Evolutionary conservation across 2,329 filamentous ascomycete species (phyloP).

Genomic region (Sporothrix inflata): DNA sequence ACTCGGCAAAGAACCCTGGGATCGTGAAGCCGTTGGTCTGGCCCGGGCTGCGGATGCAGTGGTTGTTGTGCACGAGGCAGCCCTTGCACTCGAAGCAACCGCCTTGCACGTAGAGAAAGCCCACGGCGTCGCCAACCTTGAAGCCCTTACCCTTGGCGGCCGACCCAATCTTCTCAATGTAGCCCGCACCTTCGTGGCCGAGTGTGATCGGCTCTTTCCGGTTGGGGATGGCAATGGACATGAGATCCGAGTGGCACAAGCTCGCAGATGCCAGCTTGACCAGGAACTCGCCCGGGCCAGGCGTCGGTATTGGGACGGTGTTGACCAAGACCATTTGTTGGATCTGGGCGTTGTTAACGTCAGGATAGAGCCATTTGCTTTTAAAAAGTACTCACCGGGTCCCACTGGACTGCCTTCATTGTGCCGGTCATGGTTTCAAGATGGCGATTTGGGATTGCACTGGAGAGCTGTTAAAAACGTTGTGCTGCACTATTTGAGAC

Average conservation of each 20-base stretch:
- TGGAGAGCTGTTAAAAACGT: not conserved
- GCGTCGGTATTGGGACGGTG: constrained; percentile 48
- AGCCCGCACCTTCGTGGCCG: constrained; percentile 53
- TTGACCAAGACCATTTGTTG: constrained; percentile 38
- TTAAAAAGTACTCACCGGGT: constrained; percentile 17
- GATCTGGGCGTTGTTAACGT: not conserved
- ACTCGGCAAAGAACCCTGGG: constrained; percentile 53
- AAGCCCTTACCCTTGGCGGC: constrained; percentile 45
- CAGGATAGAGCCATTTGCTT: too few species aligned
- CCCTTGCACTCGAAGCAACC: constrained; percentile 53
- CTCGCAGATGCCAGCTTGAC: constrained; percentile 44
- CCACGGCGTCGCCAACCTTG: constrained; percentile 48
- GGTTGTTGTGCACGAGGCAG: constrained; percentile 49
- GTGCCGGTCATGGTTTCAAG: constrained; percentile 8
- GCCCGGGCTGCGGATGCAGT: constrained; percentile 45
- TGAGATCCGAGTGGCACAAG: constrained; percentile 42
- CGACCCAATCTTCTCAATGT: constrained; percentile 45
- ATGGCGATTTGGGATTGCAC: not conserved
- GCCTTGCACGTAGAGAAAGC: constrained; percentile 50
- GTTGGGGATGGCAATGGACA: constrained; percentile 33
- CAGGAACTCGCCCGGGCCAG: constrained; percentile 46
- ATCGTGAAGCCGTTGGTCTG: constrained; percentile 48
- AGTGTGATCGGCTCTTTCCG: constrained; percentile 37
- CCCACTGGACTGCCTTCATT: constrained; percentile 34
- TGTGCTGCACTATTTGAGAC: too few species aligned